Conservation (phyloP, 441 rosid species). For the Hura crepitans region DNA sequence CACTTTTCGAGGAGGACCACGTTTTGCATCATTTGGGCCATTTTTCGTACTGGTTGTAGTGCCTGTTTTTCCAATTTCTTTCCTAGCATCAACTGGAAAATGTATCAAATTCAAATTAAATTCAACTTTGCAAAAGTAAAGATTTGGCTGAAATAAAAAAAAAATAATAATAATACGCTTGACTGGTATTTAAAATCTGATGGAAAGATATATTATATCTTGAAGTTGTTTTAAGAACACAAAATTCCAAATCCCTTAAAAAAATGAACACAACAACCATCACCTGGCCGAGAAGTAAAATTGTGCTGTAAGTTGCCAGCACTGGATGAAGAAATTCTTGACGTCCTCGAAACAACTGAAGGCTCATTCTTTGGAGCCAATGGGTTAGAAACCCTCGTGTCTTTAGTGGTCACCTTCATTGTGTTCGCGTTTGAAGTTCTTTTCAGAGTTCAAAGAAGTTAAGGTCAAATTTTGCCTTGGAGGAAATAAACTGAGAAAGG, state of each 20-base stretch:
- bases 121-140: conserved; percentile 8
- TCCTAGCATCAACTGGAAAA: conserved; percentile 40
- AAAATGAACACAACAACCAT: neutral
- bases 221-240: conserved; percentile 1
- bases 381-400: conserved; percentile 41
- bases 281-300: conserved; percentile 53
- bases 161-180: too few species aligned
- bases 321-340: conserved; percentile 30
- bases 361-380: conserved; percentile 41
- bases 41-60: conserved; percentile 31
- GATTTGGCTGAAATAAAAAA: neutral
- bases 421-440: conserved; percentile 46
- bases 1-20: conserved; percentile 39
- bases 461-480: conserved; percentile 45
- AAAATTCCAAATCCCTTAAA: neutral
- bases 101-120: conserved; percentile 17
- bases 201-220: conserved; percentile 3
- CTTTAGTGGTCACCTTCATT: conserved; percentile 40
- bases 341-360: conserved; percentile 26
- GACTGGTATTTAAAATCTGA: neutral
- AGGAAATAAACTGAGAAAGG: conserved; percentile 12
- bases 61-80: conserved; percentile 37
- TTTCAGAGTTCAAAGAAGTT: conserved; percentile 59
- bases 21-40: conserved; percentile 36
- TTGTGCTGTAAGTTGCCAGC: conserved; percentile 36